Percentiles rank a stretch among this genome's conserved stretches.
Evolutionary conservation across 257 asterid genomes (phyloP).

Genomic region (Craterostigma plantagineum): DNA sequence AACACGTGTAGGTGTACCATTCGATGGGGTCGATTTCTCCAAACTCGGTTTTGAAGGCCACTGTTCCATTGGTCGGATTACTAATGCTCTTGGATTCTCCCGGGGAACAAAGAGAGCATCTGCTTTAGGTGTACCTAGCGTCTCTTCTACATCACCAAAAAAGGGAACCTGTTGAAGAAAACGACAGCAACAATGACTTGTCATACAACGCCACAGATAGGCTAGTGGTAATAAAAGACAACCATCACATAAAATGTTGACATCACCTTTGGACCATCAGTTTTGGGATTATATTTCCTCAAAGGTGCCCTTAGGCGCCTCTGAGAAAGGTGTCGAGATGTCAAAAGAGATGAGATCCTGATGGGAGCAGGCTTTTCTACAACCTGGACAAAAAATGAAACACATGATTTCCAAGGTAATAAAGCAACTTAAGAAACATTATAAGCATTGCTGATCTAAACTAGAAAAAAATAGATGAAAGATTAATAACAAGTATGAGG

Average conservation of each 20-base stretch:
- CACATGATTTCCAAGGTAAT: neutral
- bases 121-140: conserved; percentile 79
- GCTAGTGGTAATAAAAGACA: neutral
- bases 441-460: neutral
- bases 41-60: conserved; percentile 46
- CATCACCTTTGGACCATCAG: conserved; percentile 66
- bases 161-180: conserved; percentile 54
- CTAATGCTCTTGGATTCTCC: conserved; percentile 96
- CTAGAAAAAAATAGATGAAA: conserved; percentile 6
- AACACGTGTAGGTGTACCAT: conserved; percentile 10
- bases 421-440: conserved; percentile 4
- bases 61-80: conserved; percentile 72
- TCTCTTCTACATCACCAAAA: conserved; percentile 72
- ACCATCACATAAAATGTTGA: conserved; percentile 1
- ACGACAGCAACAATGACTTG: conserved; percentile 3
- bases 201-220: neutral
- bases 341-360: conserved; percentile 67
- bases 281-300: conserved; percentile 70
- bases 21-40: conserved; percentile 25
- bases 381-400: conserved; percentile 27
- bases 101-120: conserved; percentile 86
- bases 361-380: conserved; percentile 74
- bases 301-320: conserved; percentile 72
- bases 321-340: conserved; percentile 87
- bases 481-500: conserved; percentile 2